Conservation (phyloP, 352 stramenopile genomes). For the Globisporangium camurandrum region DNA sequence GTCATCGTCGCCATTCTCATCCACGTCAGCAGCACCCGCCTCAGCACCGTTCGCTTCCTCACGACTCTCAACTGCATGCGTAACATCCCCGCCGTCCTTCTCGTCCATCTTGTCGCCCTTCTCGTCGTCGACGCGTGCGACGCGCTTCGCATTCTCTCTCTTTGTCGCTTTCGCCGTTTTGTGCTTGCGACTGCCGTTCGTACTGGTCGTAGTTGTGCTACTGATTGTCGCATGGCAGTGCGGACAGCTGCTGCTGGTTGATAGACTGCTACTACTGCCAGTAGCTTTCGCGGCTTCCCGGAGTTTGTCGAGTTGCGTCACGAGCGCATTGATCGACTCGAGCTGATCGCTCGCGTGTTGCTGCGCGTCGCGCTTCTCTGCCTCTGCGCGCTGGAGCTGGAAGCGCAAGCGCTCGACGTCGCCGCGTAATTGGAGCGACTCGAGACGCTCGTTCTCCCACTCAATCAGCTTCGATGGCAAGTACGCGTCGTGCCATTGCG, state of each 20-base stretch:
- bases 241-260: conserved; percentile 18
- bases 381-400: conserved; percentile 63
- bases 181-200: conserved; percentile 15
- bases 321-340: conserved; percentile 78
- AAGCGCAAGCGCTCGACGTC: conserved; percentile 72
- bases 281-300: conserved; percentile 18
- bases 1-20: conserved; percentile 18
- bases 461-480: conserved; percentile 64
- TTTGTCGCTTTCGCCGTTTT: not conserved
- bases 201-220: conserved; percentile 9
- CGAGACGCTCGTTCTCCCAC: conserved; percentile 70
- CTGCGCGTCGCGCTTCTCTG: conserved; percentile 67
- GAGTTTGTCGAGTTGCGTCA: conserved; percentile 66
- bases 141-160: conserved; percentile 18
- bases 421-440: conserved; percentile 69
- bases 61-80: too few relatives aligned
- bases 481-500: conserved; percentile 71
- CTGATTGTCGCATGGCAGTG: conserved; percentile 19
- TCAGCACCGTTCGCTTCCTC: too few relatives aligned
- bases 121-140: conserved; percentile 15
- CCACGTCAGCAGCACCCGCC: too few relatives aligned
- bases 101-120: conserved; percentile 15
- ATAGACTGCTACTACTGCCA: not conserved
- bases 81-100: too few relatives aligned
- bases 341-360: conserved; percentile 69